Base-by-base conservation (phyloP, 768 basidiomycete species). In the Psilocybe subaeruginosa region DNA sequence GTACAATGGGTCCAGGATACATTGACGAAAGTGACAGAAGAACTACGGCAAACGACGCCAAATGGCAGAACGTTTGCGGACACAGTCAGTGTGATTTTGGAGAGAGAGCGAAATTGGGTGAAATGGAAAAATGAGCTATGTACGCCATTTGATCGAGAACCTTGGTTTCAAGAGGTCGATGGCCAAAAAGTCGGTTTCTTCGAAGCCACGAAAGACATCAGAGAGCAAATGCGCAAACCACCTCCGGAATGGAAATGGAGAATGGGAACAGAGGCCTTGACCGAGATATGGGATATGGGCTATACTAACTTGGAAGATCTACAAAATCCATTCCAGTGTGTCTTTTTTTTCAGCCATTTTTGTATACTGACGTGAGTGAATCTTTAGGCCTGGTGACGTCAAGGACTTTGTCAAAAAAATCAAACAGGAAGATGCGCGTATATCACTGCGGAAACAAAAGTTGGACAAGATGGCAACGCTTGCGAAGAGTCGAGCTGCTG, bases 21-120 rank as follows among this genome's bases (percentile, higher is more conserved):
- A 0, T 78, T 88, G 46, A 77, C 72, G 50, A 89, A 88, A 69
- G 76, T 78, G 6, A 76, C 78, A 59, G 84, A 85, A 48, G 84
- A 85, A 70, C 77, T 95, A 27, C 83, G 85, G 12, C 85, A 89
- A 67, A 94, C 93, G 1, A 81, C 90, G 12, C 92, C 93, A 0
- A 90, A 86, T 61, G 93, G 93, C 0, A 82, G 88, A 8, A 78
- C 82, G 30, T 93, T 95, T 71, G 82, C 89, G 1, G 91, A 93
- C 11, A 91, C 91, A 0, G 88, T 91, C 27, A 77, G 72, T 54
- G 77, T 82, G 8, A 88, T 95, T 37, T 78, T 95, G 5, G 88
- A 92, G 65, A 81, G 93, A 54, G 94, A 96, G 75, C 88, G 86
- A 71, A 95, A 93, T 68, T 96, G 94, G 94, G 86, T 93, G 3